Conservation (phyloP, 371 early-diverging fungal species). For the Dichotomocladium elegans region DNA sequence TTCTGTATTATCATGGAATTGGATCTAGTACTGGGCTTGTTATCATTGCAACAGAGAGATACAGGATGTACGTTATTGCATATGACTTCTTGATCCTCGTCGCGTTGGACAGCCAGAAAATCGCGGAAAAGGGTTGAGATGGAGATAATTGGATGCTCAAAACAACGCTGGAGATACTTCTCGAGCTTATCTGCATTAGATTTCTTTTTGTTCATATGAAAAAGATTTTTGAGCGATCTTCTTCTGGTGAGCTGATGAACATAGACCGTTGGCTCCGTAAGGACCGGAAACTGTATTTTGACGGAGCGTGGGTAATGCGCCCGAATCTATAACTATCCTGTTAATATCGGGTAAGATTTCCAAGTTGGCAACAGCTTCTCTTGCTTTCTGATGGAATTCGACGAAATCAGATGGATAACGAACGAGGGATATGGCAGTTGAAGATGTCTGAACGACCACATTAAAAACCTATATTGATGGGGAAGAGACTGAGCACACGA, state of each 20-base stretch:
- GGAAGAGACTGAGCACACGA: neutral
- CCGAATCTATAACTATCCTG: conserved; percentile 20
- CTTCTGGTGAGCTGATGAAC: conserved; percentile 15
- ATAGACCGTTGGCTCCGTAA: conserved; percentile 22
- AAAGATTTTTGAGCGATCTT: conserved; percentile 23
- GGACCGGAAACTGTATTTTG: conserved; percentile 40
- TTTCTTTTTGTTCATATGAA: conserved; percentile 22
- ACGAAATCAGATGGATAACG: conserved; percentile 59
- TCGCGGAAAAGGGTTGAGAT: conserved; percentile 39
- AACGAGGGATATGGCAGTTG: conserved; percentile 44
- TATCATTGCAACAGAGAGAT: too few relatives aligned
- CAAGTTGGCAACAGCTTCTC: too few relatives aligned
- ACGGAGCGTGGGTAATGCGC: conserved; percentile 30
- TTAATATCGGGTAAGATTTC: neutral
- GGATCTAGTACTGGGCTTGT: neutral
- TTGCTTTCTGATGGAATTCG: conserved; percentile 61
- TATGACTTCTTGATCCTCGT: conserved; percentile 24
- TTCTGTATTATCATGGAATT: too few relatives aligned
- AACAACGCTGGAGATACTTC: conserved; percentile 38
- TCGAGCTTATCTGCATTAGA: conserved; percentile 43
- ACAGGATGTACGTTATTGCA: too few relatives aligned
- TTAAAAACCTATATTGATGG: conserved; percentile 43
- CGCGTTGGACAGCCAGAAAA: conserved; percentile 42
- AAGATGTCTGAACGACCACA: conserved; percentile 48
- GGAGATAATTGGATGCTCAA: conserved; percentile 34